A percentile compares a stretch with the other conserved stretches of the same genome.
Conservation (phyloP, 2,329 filamentous ascomycete genomes). For the Claviceps pusilla region DNA sequence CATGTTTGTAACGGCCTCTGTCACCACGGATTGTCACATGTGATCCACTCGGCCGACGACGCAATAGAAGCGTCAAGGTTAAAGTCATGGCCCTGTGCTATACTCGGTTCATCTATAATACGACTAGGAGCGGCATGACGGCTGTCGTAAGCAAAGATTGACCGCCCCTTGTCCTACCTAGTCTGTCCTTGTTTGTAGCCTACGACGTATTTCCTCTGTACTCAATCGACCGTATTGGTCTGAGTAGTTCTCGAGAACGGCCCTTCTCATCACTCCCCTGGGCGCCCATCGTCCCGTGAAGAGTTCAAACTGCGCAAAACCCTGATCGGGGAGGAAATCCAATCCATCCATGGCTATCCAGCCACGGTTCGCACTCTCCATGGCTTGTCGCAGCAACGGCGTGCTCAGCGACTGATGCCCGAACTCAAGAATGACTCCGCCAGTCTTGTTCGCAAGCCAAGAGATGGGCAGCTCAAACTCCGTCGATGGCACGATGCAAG, state of each 20-base stretch:
- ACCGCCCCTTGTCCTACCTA: neutral
- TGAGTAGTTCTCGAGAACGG: conserved; percentile 36
- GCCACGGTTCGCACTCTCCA: conserved; percentile 40
- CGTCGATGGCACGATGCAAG: conserved; percentile 54
- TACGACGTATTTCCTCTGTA: conserved; percentile 23
- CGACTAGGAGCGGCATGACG: neutral
- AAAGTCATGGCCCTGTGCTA: neutral
- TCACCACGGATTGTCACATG: no score
- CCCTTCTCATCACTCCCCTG: conserved; percentile 52
- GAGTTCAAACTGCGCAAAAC: conserved; percentile 67
- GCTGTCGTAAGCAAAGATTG: neutral
- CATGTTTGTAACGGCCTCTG: no score
- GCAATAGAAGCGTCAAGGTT: neutral
- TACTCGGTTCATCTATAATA: neutral
- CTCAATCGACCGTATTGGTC: conserved; percentile 26
- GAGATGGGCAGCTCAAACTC: conserved; percentile 53
- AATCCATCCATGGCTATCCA: conserved; percentile 67
- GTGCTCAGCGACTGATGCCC: conserved; percentile 62
- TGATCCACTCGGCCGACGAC: neutral
- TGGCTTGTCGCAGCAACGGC: conserved; percentile 54
- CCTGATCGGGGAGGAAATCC: conserved; percentile 63
- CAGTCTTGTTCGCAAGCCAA: conserved; percentile 59
- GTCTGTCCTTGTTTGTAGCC: conserved; percentile 14
- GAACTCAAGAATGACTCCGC: conserved; percentile 61
- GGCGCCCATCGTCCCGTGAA: conserved; percentile 43